A percentile compares a stretch with the other conserved stretches of the same genome.
phyloP scores from a whole-genome alignment of 1,139 yeast genomes.

The Eremothecium gossypii region DNA sequence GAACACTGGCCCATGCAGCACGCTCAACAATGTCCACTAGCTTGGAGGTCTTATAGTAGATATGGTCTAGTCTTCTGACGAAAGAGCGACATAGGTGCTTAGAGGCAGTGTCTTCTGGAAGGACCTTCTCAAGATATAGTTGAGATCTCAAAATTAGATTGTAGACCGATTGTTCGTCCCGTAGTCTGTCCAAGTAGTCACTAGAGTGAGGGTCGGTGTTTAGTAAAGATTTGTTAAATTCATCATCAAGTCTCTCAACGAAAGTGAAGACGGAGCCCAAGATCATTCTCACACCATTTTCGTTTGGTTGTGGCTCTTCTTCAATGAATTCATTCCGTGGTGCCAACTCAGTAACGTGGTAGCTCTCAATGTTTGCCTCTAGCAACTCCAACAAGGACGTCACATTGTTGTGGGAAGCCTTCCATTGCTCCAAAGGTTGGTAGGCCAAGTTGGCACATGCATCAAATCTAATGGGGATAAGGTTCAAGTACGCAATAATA shows the following conservation, averaged over 20 bases:
- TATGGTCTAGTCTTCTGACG: constrained; percentile 80
- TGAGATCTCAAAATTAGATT: constrained; percentile 75
- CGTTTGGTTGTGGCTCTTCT: constrained; percentile 58
- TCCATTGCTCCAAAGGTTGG: constrained; percentile 83
- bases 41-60: constrained; percentile 82
- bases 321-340: constrained; percentile 72
- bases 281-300: constrained; percentile 60
- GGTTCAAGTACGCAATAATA: constrained; percentile 69
- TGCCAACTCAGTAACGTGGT: constrained; percentile 74
- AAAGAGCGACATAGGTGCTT: constrained; percentile 69
- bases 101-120: constrained; percentile 41
- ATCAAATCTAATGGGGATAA: constrained; percentile 86
- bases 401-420: constrained; percentile 55
- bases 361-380: constrained; percentile 48
- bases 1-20: constrained; percentile 55
- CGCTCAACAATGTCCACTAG: constrained; percentile 63
- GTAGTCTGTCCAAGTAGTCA: constrained; percentile 84
- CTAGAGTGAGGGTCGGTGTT: constrained; percentile 90
- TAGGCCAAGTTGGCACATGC: constrained; percentile 55
- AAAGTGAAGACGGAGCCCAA: constrained; percentile 80
- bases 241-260: constrained; percentile 92
- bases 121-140: constrained; percentile 64
- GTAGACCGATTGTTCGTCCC: constrained; percentile 77
- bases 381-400: constrained; percentile 54
- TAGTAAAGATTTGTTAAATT: constrained; percentile 79